Evolutionary conservation across 2,329 filamentous ascomycete genomes (phyloP).

Genomic region (Aspergillus sp.): DNA sequence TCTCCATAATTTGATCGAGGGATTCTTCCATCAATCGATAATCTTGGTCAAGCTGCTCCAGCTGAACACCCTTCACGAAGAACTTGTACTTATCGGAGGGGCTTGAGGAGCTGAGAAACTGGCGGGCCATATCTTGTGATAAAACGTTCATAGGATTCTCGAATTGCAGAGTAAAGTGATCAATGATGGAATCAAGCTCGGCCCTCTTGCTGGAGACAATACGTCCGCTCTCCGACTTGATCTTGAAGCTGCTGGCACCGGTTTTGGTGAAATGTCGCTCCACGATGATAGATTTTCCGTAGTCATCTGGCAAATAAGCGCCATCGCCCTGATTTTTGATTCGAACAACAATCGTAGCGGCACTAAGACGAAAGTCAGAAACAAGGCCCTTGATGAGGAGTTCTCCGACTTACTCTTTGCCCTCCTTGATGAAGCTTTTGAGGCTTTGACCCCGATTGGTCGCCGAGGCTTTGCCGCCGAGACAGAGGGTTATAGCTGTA

Average conservation of each 20-base stretch:
- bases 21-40: conserved; percentile 83
- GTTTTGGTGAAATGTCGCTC: conserved; percentile 82
- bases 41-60: conserved; percentile 89
- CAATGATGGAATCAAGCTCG: conserved; percentile 89
- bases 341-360: conserved; percentile 73
- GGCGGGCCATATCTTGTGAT: conserved; percentile 91
- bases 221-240: conserved; percentile 73
- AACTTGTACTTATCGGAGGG: conserved; percentile 91
- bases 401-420: conserved; percentile 65
- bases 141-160: conserved; percentile 96
- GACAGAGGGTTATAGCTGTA: conserved; percentile 87
- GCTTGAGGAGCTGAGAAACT: conserved; percentile 86
- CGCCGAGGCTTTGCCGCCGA: conserved; percentile 91
- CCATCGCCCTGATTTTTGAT: conserved; percentile 89
- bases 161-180: conserved; percentile 91
- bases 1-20: conserved; percentile 71
- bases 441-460: conserved; percentile 91
- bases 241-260: conserved; percentile 80
- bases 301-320: conserved; percentile 81
- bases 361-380: conserved; percentile 35
- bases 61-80: conserved; percentile 90
- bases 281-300: conserved; percentile 84
- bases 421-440: conserved; percentile 90
- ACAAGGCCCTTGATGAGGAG: conserved; percentile 1
- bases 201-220: conserved; percentile 80